Evolutionary conservation across 148 eudicot genomes (phyloP).

Genomic region (Rhododendron kiyosumense): DNA sequence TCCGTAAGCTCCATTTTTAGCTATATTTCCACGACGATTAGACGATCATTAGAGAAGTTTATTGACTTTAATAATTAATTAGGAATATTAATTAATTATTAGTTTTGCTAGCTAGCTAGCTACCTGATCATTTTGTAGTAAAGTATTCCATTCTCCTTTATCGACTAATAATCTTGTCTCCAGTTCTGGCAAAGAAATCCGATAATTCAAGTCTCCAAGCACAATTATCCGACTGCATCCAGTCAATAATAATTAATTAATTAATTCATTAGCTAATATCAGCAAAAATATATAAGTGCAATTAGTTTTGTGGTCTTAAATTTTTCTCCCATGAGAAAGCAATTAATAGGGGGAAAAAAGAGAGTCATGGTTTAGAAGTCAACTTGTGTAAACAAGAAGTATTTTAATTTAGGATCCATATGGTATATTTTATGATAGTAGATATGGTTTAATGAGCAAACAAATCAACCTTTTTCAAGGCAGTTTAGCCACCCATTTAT

Average conservation of each 20-base stretch:
- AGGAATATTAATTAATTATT: neutral
- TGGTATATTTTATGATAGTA: neutral
- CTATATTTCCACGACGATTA: conserved; percentile 12
- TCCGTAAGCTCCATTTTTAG: conserved; percentile 28
- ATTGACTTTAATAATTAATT: neutral
- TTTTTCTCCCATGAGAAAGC: neutral
- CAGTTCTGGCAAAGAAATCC: conserved; percentile 29
- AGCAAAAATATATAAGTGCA: neutral
- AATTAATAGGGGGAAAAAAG: neutral
- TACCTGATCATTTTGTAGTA: conserved; percentile 40
- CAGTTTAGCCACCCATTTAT: conserved; percentile 8
- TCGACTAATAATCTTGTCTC: conserved; percentile 22
- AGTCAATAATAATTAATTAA: neutral
- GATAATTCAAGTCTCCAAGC: conserved; percentile 49
- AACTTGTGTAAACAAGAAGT: neutral
- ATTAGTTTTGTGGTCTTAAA: neutral
- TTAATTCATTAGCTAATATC: neutral
- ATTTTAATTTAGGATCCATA: too few relatives aligned
- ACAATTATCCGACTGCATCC: conserved; percentile 33
- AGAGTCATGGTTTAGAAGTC: too few relatives aligned
- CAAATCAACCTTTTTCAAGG: conserved; percentile 5
- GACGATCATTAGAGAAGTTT: neutral
- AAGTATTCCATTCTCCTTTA: conserved; percentile 19
- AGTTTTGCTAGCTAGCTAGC: neutral
- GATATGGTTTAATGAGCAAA: neutral